Percentiles rank a stretch among this genome's conserved stretches.
These are phyloP conservation scores for Alopecurus myosuroides DNA, from an alignment of 176 grass and related monocot genomes.

Conservation along the genomic window DNA sequence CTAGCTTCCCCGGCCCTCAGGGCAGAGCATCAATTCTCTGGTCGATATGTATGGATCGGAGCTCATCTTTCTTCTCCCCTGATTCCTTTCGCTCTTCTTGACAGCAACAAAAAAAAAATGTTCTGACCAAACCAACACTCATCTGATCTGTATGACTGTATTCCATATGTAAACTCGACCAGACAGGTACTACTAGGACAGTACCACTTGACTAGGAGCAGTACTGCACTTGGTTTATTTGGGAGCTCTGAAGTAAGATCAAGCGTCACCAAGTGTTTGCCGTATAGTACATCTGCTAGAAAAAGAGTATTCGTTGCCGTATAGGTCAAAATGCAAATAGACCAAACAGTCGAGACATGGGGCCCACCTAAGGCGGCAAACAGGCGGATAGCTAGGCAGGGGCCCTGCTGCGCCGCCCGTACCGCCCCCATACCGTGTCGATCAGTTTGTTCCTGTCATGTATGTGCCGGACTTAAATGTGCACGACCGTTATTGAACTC, in stretches of 20 bases:
- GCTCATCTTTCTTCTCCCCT: background rate
- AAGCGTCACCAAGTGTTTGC: no score
- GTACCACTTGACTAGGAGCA: background rate
- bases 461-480: background rate
- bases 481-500: background rate
- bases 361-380: background rate
- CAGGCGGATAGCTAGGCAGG: background rate
- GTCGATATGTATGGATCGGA: background rate
- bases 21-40: conserved; percentile 19
- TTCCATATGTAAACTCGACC: background rate
- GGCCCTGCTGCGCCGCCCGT: background rate
- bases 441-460: conserved; percentile 4
- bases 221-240: background rate
- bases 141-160: background rate
- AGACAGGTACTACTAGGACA: no score
- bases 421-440: background rate
- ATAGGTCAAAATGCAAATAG: background rate
- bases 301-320: background rate
- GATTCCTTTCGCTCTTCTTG: background rate
- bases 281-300: no score
- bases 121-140: background rate
- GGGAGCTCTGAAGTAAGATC: background rate
- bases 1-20: conserved; percentile 9
- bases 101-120: background rate
- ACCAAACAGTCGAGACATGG: background rate